Evolutionary conservation across 257 asterid genomes (phyloP).

Genomic region (Solanum tarijense): DNA sequence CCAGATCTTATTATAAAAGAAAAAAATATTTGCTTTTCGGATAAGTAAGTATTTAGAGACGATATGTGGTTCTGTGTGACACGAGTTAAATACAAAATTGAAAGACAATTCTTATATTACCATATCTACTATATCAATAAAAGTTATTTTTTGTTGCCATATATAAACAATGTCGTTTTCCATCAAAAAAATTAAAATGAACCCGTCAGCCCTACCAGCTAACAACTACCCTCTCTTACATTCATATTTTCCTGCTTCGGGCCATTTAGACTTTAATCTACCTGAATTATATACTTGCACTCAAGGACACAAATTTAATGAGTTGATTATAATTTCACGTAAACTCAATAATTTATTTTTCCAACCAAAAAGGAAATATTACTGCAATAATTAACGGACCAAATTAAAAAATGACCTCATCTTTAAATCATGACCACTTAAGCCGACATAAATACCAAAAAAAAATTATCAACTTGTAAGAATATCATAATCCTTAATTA

Average conservation of each 20-base stretch:
- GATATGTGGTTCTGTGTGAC: not conserved
- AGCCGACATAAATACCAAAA: not conserved
- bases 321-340: not conserved
- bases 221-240: not conserved
- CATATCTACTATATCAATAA: no score
- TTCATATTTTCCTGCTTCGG: not conserved
- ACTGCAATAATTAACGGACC: not conserved
- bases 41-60: not conserved
- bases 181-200: not conserved
- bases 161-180: not conserved
- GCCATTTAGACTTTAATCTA: not conserved
- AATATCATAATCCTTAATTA: not conserved
- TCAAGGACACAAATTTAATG: not conserved
- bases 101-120: no score
- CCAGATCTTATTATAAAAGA: not conserved
- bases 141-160: not conserved
- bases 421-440: not conserved
- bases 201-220: accelerated
- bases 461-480: not conserved
- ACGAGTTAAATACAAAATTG: not conserved
- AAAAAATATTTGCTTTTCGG: not conserved
- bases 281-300: not conserved
- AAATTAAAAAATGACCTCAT: not conserved
- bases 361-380: not conserved
- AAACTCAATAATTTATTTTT: not conserved